Evolutionary conservation across 371 early-diverging fungal species (phyloP).

Genomic region (Paraphysoderma sedebokerense): DNA sequence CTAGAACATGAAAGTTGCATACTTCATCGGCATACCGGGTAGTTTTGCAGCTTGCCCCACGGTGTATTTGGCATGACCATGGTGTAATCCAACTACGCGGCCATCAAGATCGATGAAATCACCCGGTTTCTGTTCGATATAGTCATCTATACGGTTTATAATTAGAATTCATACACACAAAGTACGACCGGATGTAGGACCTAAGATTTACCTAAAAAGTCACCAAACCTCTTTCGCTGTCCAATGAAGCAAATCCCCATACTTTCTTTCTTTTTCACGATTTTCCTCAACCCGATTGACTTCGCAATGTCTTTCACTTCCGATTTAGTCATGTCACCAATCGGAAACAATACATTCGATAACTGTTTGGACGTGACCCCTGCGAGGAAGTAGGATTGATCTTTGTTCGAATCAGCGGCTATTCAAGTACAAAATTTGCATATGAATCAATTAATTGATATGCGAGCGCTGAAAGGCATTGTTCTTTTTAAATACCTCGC

Average conservation of each 20-base stretch:
- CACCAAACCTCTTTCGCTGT: slow-evolving; percentile 48
- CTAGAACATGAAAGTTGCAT: too few species aligned
- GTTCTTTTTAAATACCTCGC: too few species aligned
- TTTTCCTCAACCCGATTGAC: slow-evolving; percentile 24
- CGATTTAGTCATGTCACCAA: slow-evolving; percentile 53
- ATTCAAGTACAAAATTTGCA: too few species aligned
- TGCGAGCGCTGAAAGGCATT: too few species aligned
- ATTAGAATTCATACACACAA: not conserved
- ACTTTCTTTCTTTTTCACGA: slow-evolving; percentile 63
- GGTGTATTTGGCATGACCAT: slow-evolving; percentile 50
- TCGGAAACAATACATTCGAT: slow-evolving; percentile 53
- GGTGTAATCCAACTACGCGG: slow-evolving; percentile 32
- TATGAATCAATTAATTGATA: too few species aligned
- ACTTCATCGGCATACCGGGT: slow-evolving; percentile 32
- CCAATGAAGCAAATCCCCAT: slow-evolving; percentile 96
- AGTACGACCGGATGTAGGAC: not conserved
- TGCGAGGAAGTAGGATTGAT: slow-evolving; percentile 86
- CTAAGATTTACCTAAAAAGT: slow-evolving; percentile 35
- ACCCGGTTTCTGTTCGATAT: slow-evolving; percentile 28
- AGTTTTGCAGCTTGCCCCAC: slow-evolving; percentile 54
- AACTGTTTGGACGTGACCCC: slow-evolving; percentile 18
- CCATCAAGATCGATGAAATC: slow-evolving; percentile 41
- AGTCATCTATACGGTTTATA: slow-evolving; percentile 10
- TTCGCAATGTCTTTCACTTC: slow-evolving; percentile 54
- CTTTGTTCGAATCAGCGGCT: slow-evolving; percentile 62